These are phyloP conservation scores for Penicillium daleae DNA, from an alignment of 495 filamentous ascomycete species.

Conservation along the genomic window DNA sequence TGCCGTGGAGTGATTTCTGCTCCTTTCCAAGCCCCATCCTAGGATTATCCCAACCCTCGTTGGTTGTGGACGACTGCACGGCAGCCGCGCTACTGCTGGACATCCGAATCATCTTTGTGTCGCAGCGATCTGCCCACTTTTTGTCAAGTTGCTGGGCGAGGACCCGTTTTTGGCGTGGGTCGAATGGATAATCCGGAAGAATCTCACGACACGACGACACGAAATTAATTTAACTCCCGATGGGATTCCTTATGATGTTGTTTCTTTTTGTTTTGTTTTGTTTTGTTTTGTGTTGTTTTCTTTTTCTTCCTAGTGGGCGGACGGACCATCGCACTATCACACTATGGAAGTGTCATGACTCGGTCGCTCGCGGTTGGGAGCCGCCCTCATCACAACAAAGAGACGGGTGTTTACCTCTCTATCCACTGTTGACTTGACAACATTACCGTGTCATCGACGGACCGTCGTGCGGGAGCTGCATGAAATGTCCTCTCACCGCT, in stretches of 20 bases:
- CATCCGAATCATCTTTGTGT: neutral
- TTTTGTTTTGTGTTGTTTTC: too few species aligned
- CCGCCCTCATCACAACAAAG: neutral
- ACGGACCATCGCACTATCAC: neutral
- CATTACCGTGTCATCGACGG: neutral
- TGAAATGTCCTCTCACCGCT: constrained; percentile 21
- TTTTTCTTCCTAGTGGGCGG: neutral
- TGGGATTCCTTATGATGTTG: neutral
- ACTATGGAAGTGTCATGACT: neutral
- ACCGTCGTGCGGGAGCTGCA: constrained; percentile 7
- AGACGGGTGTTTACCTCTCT: neutral
- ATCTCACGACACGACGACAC: neutral
- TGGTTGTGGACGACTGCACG: neutral
- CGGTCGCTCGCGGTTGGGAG: neutral
- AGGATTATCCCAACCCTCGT: neutral
- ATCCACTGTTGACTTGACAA: neutral
- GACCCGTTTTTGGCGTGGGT: neutral
- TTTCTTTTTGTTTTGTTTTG: too few species aligned
- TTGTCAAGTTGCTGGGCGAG: constrained; percentile 8
- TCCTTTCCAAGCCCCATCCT: neutral
- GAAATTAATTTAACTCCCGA: neutral
- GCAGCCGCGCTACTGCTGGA: neutral
- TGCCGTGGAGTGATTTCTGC: neutral
- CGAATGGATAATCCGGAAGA: constrained; percentile 13
- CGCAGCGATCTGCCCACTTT: neutral